A percentile compares a stretch with the other conserved stretches of the same genome.
These are phyloP conservation scores for Eutrema japonicum DNA, from an alignment of 345 rosid genomes.

Conservation along the genomic window DNA sequence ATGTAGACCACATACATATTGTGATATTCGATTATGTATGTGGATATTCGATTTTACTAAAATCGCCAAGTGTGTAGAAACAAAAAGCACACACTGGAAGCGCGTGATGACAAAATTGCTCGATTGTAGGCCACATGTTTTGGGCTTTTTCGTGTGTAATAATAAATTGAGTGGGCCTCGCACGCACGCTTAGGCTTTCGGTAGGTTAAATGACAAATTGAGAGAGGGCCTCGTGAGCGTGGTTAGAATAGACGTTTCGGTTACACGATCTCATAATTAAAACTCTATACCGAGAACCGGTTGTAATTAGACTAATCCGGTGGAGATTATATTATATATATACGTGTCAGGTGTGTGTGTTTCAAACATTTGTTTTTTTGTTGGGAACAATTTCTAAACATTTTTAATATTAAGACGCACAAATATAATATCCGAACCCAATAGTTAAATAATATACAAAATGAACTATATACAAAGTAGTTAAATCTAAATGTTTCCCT, in stretches of 20 bases:
- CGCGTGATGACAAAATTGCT: neutral
- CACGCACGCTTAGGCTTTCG: constrained; percentile 5
- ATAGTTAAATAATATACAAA: no score
- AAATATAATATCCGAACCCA: neutral
- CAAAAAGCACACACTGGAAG: neutral
- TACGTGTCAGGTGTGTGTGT: constrained; percentile 17
- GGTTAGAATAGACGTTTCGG: no score
- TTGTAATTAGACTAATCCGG: neutral
- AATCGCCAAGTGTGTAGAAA: no score
- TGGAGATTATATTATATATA: neutral
- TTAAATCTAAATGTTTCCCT: no score
- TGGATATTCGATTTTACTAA: no score
- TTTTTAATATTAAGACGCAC: neutral
- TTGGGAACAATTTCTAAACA: no score
- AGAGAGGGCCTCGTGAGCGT: neutral
- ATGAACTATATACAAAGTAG: no score
- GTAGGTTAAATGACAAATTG: neutral
- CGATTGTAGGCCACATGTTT: constrained; percentile 13
- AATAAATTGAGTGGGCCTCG: constrained; percentile 23
- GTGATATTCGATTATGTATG: no score
- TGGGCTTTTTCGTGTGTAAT: constrained; percentile 3
- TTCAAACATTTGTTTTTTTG: neutral
- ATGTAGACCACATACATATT: no score
- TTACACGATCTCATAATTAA: neutral
- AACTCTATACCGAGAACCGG: neutral